Evolutionary conservation across 495 filamentous ascomycete genomes (phyloP).

Genomic region (Durotheca rogersii): DNA sequence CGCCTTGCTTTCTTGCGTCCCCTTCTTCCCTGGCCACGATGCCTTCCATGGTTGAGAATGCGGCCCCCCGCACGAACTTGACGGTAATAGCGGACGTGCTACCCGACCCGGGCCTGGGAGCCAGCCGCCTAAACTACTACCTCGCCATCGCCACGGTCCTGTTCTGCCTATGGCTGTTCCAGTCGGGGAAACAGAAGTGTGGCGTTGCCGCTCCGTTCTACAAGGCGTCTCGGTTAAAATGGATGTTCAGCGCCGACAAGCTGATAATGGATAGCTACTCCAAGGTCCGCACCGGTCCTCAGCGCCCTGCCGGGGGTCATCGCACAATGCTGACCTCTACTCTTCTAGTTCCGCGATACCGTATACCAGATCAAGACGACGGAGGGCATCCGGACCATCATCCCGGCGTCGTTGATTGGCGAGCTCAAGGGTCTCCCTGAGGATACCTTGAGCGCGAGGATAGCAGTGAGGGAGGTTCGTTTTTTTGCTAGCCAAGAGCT

Average conservation of each 20-base stretch:
- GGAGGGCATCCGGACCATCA: conserved; percentile 40
- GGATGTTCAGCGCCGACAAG: conserved; percentile 41
- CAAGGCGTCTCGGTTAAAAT: conserved; percentile 36
- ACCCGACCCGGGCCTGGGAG: conserved; percentile 17
- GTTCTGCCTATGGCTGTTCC: conserved; percentile 33
- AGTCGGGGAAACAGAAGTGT: conserved; percentile 23
- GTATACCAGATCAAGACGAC: conserved; percentile 44
- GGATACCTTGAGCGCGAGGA: conserved; percentile 38
- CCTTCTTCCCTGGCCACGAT: conserved; percentile 8
- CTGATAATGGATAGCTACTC: conserved; percentile 38
- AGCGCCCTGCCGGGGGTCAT: too few relatives aligned
- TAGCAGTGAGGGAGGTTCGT: conserved; percentile 39
- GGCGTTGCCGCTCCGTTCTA: conserved; percentile 35
- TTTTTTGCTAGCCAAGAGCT: too few relatives aligned
- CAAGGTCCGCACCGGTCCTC: conserved; percentile 27
- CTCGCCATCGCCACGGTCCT: conserved; percentile 26
- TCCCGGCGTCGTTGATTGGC: conserved; percentile 37
- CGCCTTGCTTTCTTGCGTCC: neutral
- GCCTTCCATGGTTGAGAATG: conserved; percentile 31
- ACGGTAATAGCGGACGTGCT: conserved; percentile 20
- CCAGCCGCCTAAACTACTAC: conserved; percentile 35
- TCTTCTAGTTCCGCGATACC: conserved; percentile 38
- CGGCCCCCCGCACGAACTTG: conserved; percentile 24
- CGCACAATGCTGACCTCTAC: too few relatives aligned
- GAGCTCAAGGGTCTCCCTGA: conserved; percentile 45